phyloP scores from a whole-genome alignment of 371 early-diverging fungal species.

The Rhizopus stolonifer region DNA sequence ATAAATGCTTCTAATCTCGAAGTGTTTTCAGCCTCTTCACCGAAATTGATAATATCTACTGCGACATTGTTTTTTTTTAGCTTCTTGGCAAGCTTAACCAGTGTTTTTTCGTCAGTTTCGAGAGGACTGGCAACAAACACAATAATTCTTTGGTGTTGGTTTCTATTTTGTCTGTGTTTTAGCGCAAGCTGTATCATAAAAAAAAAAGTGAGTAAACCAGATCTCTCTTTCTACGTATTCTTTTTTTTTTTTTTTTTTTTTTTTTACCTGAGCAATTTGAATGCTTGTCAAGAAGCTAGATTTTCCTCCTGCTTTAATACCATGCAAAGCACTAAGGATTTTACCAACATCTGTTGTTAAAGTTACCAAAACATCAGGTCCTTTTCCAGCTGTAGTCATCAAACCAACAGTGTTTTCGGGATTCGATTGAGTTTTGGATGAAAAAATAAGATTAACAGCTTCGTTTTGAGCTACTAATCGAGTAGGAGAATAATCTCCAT shows the following conservation, averaged over 20 bases:
- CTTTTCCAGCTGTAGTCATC: conserved; percentile 95
- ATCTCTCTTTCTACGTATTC: neutral
- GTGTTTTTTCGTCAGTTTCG: conserved; percentile 75
- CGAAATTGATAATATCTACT: conserved; percentile 96
- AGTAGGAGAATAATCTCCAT: conserved; percentile 97
- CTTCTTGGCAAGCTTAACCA: conserved; percentile 92
- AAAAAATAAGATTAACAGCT: conserved; percentile 90
- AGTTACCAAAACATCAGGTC: conserved; percentile 94
- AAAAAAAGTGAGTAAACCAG: neutral
- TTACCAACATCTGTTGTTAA: conserved; percentile 90
- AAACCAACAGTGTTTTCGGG: conserved; percentile 97
- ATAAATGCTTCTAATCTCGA: conserved; percentile 90
- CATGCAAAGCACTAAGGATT: conserved; percentile 85
- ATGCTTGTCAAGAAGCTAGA: conserved; percentile 82
- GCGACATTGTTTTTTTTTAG: conserved; percentile 97
- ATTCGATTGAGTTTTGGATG: conserved; percentile 88
- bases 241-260: too few relatives aligned
- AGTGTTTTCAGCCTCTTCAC: conserved; percentile 91
- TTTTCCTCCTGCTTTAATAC: conserved; percentile 72
- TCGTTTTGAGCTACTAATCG: conserved; percentile 95
- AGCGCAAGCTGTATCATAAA: conserved; percentile 72
- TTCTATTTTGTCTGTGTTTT: conserved; percentile 96
- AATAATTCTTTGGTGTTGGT: conserved; percentile 91
- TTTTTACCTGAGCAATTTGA: conserved; percentile 92
- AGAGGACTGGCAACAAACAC: conserved; percentile 94